Base-by-base conservation (phyloP, 306 rosid species). In the Lupinus albus region DNA sequence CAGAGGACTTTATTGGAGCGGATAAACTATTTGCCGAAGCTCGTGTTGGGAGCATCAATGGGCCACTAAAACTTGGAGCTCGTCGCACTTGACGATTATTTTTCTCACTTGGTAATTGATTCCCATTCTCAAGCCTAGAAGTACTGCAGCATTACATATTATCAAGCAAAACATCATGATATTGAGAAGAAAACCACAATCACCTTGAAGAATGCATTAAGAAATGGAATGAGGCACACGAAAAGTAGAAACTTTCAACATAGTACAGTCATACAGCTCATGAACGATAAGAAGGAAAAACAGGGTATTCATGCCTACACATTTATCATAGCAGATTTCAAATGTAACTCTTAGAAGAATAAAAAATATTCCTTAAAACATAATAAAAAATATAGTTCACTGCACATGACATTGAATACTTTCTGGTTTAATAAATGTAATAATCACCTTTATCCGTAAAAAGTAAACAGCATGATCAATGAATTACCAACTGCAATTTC, bases 21-120 rank as follows among this genome's bases (percentile, higher is more conserved):
- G 99, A 94, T 71, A 94, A 87, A 86, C 99, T 94, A 83, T 94
- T 94, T 78, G 99, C 99, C 0, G 99, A 94, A 78, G 99, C 99
- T 73, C 96, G 88, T 73, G 84, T 94, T 61, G 99, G 99, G 71
- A 94, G 96, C 97, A 88, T 94, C 79, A 94, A 70, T 28, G 99
- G 99, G 64, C 99, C 99, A 82, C 99, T 94, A 78, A 94, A 85
- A 89, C 85, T 94, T 61, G 99, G 92, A 56, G 89, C 83, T 71
- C 90, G 89, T 28, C 92, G 82, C 36, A 81, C 81, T 64, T 90
- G 90, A 14, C 84, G 82, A 67, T 61, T 75, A 57, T 10, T 72
- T 80, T 76, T 94, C 75, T 88, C 97, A 18, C 76, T 48, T 13
- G 44, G 30, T 53, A 72, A 72, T 70, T 64, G 93, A 54, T 59